Evolutionary conservation across 2,329 filamentous ascomycete species (phyloP).

Genomic region (Didymella glomerata): DNA sequence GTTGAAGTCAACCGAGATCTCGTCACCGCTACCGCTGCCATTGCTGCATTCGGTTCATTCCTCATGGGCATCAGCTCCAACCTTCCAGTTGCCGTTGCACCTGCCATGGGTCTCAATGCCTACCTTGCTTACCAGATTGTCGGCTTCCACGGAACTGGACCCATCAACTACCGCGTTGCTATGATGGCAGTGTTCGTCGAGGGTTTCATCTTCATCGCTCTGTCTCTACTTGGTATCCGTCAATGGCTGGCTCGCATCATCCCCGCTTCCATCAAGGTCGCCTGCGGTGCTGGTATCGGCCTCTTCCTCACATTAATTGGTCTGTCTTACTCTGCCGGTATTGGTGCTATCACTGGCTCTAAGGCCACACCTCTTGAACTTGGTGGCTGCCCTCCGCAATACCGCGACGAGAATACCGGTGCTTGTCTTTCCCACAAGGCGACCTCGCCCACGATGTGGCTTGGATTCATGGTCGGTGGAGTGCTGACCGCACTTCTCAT

Average conservation of each 20-base stretch:
- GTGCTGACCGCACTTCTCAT: slow-evolving; percentile 81
- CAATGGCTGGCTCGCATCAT: slow-evolving; percentile 72
- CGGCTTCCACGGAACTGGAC: slow-evolving; percentile 78
- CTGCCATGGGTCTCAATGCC: slow-evolving; percentile 85
- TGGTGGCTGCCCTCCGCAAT: slow-evolving; percentile 73
- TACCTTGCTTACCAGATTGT: slow-evolving; percentile 87
- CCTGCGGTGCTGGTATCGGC: slow-evolving; percentile 91
- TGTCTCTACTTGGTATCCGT: slow-evolving; percentile 76
- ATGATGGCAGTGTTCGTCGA: slow-evolving; percentile 89
- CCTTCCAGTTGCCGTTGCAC: slow-evolving; percentile 75
- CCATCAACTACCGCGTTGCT: slow-evolving; percentile 71
- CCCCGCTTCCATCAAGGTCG: slow-evolving; percentile 84
- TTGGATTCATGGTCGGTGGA: slow-evolving; percentile 86
- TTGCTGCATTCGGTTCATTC: slow-evolving; percentile 79
- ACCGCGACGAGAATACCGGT: slow-evolving; percentile 51
- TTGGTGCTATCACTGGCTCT: slow-evolving; percentile 77
- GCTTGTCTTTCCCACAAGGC: slow-evolving; percentile 76
- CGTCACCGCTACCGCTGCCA: slow-evolving; percentile 85
- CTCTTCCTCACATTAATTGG: slow-evolving; percentile 80
- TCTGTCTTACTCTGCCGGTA: slow-evolving; percentile 82
- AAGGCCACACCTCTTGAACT: slow-evolving; percentile 74
- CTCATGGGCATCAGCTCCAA: slow-evolving; percentile 85
- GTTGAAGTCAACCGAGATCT: slow-evolving; percentile 75
- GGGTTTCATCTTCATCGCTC: slow-evolving; percentile 81
- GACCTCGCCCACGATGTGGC: slow-evolving; percentile 83